These are phyloP conservation scores for Malus hybrid DNA, from an alignment of 331 rosid genomes.

Conservation along the genomic window DNA sequence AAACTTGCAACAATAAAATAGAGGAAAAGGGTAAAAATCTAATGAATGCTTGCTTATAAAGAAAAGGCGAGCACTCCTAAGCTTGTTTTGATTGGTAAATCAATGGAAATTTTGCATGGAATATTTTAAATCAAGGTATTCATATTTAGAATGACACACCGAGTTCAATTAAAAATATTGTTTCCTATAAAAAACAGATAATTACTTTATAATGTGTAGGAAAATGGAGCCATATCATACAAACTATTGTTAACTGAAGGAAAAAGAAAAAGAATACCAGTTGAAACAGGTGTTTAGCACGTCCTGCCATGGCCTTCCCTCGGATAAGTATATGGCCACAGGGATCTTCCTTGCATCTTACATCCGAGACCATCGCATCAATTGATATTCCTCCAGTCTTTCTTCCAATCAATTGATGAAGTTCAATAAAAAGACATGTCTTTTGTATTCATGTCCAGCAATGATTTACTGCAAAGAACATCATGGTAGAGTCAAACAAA, in stretches of 20 bases:
- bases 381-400: constrained; percentile 97
- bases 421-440: constrained; percentile 89
- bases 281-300: constrained; percentile 73
- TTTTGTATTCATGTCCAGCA: constrained; percentile 98
- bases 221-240: no score
- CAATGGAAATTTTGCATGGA: no score
- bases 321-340: constrained; percentile 75
- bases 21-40: background rate
- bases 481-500: constrained; percentile 15
- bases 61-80: no score
- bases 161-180: no score
- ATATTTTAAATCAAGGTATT: no score
- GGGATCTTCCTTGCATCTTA: constrained; percentile 69
- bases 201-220: no score
- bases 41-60: no score
- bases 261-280: constrained; percentile 44
- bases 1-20: background rate
- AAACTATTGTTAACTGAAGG: no score
- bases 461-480: constrained; percentile 67
- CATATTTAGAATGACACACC: no score
- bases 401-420: constrained; percentile 90
- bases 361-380: constrained; percentile 75
- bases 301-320: constrained; percentile 95
- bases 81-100: no score
- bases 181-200: no score